Evolutionary conservation across 371 early-diverging fungal genomes (phyloP).

Genomic region (Actinomucor elegans): DNA sequence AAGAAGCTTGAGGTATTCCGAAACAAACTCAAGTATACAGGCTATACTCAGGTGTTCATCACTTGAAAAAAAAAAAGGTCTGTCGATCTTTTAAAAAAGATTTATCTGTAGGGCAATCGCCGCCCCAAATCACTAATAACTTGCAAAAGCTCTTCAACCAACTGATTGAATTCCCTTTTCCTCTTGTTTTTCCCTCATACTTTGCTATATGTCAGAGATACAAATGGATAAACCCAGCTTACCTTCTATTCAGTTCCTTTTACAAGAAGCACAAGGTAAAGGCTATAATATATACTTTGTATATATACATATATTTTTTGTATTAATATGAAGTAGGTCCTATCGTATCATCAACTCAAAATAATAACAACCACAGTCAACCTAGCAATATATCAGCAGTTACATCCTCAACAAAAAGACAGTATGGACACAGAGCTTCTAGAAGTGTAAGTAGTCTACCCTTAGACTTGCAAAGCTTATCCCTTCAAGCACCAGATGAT

Average conservation of each 20-base stretch:
- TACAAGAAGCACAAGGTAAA: slow-evolving; percentile 19
- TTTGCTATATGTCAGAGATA: neutral
- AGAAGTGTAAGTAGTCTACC: slow-evolving; percentile 25
- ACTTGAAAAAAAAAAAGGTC: no score
- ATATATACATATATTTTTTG: no score
- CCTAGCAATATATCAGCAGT: neutral
- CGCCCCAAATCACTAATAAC: no score
- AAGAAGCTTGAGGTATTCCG: no score
- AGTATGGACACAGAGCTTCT: slow-evolving; percentile 12
- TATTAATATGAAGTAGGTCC: neutral
- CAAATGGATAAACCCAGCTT: slow-evolving; percentile 27
- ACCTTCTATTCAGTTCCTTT: slow-evolving; percentile 34
- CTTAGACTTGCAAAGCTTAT: slow-evolving; percentile 19
- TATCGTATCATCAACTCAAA: neutral
- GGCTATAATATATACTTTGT: no score
- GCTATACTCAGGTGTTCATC: no score
- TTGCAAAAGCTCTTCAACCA: no score
- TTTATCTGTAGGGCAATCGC: no score
- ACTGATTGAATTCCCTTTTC: neutral
- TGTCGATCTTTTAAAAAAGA: neutral
- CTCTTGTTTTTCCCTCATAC: neutral
- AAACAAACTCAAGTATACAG: no score
- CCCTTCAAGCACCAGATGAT: slow-evolving; percentile 15
- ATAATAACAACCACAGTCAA: neutral
- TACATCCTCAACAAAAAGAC: slow-evolving; percentile 12